Conservation (phyloP, 2,329 filamentous ascomycete genomes). For the Chrysoporthe austroafricana region DNA sequence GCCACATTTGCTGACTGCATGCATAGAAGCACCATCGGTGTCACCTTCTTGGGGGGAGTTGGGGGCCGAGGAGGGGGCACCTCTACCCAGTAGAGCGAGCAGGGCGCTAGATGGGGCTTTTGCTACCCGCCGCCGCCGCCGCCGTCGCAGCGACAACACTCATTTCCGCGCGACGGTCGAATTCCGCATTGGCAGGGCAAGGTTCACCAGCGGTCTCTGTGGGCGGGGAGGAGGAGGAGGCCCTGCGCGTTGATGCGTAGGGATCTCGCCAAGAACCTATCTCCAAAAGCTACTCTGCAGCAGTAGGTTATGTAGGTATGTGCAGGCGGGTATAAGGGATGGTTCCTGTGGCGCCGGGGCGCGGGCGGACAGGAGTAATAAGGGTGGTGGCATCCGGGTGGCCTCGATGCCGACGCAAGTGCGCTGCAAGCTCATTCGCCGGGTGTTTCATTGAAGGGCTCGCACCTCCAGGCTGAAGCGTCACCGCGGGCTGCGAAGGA, state of each 20-base stretch:
- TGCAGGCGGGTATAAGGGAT: not conserved
- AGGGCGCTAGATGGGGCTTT: not conserved
- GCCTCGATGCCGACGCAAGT: not conserved
- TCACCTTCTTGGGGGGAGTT: not conserved
- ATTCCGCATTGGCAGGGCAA: not conserved
- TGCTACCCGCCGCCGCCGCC: not conserved
- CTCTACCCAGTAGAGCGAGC: too few species aligned
- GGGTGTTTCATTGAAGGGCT: constrained; percentile 4
- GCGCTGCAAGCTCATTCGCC: not conserved
- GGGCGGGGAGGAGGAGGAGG: too few species aligned
- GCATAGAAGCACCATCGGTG: not conserved
- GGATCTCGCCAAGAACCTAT: too few species aligned
- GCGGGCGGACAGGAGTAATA: not conserved
- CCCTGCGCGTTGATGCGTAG: too few species aligned
- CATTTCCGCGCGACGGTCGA: not conserved
- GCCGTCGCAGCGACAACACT: too few species aligned
- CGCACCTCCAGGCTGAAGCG: constrained; percentile 1
- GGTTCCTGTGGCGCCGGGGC: not conserved
- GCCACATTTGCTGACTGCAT: constrained; percentile 4
- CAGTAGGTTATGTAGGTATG: not conserved
- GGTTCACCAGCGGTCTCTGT: too few species aligned
- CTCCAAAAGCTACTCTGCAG: not conserved
- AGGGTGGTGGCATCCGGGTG: constrained; percentile 3
- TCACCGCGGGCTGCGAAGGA: constrained; percentile 6
- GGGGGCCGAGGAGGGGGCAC: not conserved